phyloP scores from a whole-genome alignment of 768 basidiomycete species.

The Russula compacta region DNA sequence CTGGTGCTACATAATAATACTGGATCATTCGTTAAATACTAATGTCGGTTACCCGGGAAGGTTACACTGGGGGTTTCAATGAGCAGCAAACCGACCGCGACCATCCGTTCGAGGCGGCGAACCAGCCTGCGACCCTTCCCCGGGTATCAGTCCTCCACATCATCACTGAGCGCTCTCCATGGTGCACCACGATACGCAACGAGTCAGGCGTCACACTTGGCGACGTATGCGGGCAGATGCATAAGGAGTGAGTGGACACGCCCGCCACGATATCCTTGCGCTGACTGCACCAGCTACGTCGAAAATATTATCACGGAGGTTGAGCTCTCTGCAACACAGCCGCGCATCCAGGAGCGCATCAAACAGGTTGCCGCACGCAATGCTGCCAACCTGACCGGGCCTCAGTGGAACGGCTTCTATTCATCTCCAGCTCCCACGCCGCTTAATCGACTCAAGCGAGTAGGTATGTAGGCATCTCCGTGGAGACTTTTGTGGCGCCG shows the following conservation, averaged over 20 bases:
- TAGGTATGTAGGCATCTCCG: conserved; percentile 38
- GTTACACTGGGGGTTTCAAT: conserved; percentile 56
- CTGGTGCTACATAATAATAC: conserved; percentile 35
- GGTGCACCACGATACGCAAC: conserved; percentile 71
- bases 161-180: conserved; percentile 48
- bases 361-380: conserved; percentile 48
- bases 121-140: conserved; percentile 33
- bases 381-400: conserved; percentile 22
- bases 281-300: conserved; percentile 43
- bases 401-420: conserved; percentile 36
- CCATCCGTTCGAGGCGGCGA: conserved; percentile 37
- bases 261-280: conserved; percentile 2
- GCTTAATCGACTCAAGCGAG: conserved; percentile 47
- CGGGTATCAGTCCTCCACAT: conserved; percentile 31
- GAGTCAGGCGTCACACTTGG: conserved; percentile 65
- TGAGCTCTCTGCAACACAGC: conserved; percentile 52
- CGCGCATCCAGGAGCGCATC: conserved; percentile 63
- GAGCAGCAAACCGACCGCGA: conserved; percentile 50
- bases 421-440: conserved; percentile 36
- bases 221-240: conserved; percentile 65
- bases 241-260: conserved; percentile 52
- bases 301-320: conserved; percentile 56
- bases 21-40: not conserved
- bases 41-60: conserved; percentile 26
- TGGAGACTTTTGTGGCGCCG: not conserved